Base-by-base conservation (phyloP, 495 filamentous ascomycete genomes). In the Podospora comata region DNA sequence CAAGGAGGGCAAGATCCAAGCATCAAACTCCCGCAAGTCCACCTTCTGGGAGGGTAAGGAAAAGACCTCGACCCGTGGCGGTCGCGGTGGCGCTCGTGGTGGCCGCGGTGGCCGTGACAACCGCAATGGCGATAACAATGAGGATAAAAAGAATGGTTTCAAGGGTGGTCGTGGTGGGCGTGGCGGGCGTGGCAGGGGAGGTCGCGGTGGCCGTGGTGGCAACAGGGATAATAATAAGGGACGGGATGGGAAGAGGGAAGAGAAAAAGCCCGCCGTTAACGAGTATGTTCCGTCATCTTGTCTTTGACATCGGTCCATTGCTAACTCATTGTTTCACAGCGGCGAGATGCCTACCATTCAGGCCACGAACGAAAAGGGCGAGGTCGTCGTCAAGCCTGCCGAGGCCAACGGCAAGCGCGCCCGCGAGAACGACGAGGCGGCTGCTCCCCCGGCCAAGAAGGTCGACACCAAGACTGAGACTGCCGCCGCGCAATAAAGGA, bases 1-100 rank as follows among this genome's bases (percentile, higher is more conserved):
- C 79, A 85, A 87, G 69, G 85, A 88, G 7, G 94, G 92, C 32
- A 86, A 85, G 57, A 77, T 96, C 54, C 78, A 86, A 72, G 85
- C 88, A 56, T 85, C 79, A 58, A 70, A 67, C 39, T 57, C 56
- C 61, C 66, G 67, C 27, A 63, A 67, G 32, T 34, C 65, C 32
- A 60, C 72, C 0, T 81, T 80, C 66, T 81, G 67, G 60, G 77
- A 80, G 72, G 79, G 74, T 74, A 77, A 72, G 67, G 76, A 65
- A 68, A 74, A 61, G 79, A 65, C 79, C 18, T 73, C 77, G 57
- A 74, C 79, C 20, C 70, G 70, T 16, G 56, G 65, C 5, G 75
- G 78, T 18, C 75, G 78, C 64, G 76, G 80, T 19, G 77, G 79
- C 20, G 61, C 76, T 32, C 77, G 78, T 20, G 68, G 77, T 3